phyloP scores from a whole-genome alignment of 768 basidiomycete genomes.

The Leccinum subgranulosum region DNA sequence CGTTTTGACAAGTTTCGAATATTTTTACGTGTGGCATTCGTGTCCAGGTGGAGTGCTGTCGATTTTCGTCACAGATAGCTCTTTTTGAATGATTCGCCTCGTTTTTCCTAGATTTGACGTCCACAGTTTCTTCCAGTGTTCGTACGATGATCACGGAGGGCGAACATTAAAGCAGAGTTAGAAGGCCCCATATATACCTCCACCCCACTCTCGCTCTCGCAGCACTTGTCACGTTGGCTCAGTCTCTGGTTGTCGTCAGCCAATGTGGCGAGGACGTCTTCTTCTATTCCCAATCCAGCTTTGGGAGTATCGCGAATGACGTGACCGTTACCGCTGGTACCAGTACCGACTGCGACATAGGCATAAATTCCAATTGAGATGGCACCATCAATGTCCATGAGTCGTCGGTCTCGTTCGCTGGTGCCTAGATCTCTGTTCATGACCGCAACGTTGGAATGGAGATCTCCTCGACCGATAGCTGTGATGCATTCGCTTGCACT shows the following conservation, averaged over 20 bases:
- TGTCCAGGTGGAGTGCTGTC: background rate
- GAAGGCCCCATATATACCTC: background rate
- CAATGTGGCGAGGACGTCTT: slow-evolving; percentile 27
- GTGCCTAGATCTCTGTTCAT: slow-evolving; percentile 3
- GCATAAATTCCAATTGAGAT: slow-evolving; percentile 32
- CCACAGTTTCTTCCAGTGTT: background rate
- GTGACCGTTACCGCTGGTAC: slow-evolving; percentile 22
- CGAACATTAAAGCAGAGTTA: background rate
- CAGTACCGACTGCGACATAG: slow-evolving; percentile 24
- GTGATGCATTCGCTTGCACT: slow-evolving; percentile 30
- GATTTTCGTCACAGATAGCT: background rate
- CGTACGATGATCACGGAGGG: background rate
- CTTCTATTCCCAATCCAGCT: slow-evolving; percentile 29
- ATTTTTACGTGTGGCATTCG: background rate
- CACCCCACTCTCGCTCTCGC: background rate
- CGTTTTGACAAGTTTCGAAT: background rate
- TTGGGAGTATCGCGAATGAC: slow-evolving; percentile 27
- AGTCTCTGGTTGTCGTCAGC: slow-evolving; percentile 29
- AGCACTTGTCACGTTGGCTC: slow-evolving; percentile 1
- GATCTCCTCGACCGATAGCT: slow-evolving; percentile 28
- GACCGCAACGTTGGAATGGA: slow-evolving; percentile 30
- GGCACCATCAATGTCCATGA: slow-evolving; percentile 29
- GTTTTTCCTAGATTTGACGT: background rate
- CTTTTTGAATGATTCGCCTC: background rate
- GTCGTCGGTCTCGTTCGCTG: background rate